Conservation (phyloP, 345 rosid genomes). For the Populus deltoides region DNA sequence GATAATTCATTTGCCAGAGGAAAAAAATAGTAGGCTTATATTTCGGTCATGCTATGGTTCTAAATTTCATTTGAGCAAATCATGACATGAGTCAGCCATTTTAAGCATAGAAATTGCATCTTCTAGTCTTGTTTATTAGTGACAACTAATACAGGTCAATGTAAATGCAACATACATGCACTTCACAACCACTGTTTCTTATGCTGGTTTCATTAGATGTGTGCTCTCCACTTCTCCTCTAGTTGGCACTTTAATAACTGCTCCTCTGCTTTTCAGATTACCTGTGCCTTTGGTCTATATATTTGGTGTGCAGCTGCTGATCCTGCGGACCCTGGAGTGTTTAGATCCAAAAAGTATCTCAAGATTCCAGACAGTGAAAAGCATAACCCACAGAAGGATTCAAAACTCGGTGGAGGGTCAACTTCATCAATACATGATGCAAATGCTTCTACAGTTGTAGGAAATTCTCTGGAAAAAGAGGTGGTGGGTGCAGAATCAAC, state of each 20-base stretch:
- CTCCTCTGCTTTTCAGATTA: constrained; percentile 18
- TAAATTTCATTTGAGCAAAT: not conserved
- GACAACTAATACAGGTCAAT: not conserved
- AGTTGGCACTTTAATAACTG: not conserved
- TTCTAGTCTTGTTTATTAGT: not conserved
- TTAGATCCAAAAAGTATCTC: constrained; percentile 51
- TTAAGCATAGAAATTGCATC: not conserved
- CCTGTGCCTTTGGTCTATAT: constrained; percentile 24
- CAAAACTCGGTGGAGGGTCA: constrained; percentile 67
- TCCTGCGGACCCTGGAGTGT: constrained; percentile 30
- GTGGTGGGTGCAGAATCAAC: constrained; percentile 29
- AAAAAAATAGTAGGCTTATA: no score
- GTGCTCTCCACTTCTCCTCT: not conserved
- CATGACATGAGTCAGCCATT: not conserved
- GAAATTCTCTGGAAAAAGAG: constrained; percentile 48
- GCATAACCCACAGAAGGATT: constrained; percentile 37
- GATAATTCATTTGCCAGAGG: not conserved
- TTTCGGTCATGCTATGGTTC: not conserved
- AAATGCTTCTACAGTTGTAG: constrained; percentile 43
- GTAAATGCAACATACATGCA: not conserved
- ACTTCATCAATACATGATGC: constrained; percentile 48
- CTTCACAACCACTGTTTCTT: not conserved
- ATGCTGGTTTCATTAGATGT: not conserved
- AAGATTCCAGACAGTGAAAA: constrained; percentile 53
- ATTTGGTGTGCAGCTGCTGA: constrained; percentile 32